These are phyloP conservation scores for Dothiorella sarmentorum DNA, from an alignment of 2,329 filamentous ascomycete species.

Conservation along the genomic window DNA sequence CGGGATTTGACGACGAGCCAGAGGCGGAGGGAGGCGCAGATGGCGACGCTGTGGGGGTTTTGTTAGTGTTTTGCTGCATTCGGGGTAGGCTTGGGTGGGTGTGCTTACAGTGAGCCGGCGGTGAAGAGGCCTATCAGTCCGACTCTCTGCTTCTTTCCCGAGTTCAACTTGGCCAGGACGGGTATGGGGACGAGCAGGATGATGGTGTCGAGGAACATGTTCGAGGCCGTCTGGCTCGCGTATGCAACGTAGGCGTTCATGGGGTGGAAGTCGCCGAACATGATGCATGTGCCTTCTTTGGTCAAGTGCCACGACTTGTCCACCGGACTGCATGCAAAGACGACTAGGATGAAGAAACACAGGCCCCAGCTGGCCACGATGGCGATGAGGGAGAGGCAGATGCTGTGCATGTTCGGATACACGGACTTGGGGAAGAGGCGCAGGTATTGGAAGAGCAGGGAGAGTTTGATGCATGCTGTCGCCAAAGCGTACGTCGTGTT, in stretches of 20 bases:
- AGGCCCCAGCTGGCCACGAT: conserved; percentile 31
- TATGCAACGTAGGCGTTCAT: conserved; percentile 30
- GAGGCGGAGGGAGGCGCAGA: conserved; percentile 12
- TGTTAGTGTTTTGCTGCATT: neutral
- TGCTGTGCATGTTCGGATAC: conserved; percentile 21
- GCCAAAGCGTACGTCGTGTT: conserved; percentile 32
- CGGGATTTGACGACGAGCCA: conserved; percentile 12
- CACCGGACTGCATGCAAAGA: conserved; percentile 32
- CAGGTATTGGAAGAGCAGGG: conserved; percentile 37
- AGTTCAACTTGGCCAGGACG: conserved; percentile 29
- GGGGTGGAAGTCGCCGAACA: conserved; percentile 34
- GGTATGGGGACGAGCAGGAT: conserved; percentile 32
- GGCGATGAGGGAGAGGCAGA: conserved; percentile 25
- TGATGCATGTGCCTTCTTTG: conserved; percentile 30
- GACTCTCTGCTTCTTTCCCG: conserved; percentile 29
- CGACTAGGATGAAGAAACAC: conserved; percentile 29
- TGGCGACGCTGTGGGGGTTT: neutral
- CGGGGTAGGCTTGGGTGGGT: neutral
- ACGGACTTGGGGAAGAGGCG: conserved; percentile 29
- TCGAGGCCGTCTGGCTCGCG: conserved; percentile 30
- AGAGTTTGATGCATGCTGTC: conserved; percentile 36
- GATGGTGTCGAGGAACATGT: conserved; percentile 33
- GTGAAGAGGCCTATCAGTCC: conserved; percentile 28
- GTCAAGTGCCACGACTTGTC: conserved; percentile 31
- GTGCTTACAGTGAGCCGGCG: conserved; percentile 5